These are phyloP conservation scores for Cryptococcus floricola DNA, from an alignment of 1,284 basidiomycete species.

Conservation along the genomic window DNA sequence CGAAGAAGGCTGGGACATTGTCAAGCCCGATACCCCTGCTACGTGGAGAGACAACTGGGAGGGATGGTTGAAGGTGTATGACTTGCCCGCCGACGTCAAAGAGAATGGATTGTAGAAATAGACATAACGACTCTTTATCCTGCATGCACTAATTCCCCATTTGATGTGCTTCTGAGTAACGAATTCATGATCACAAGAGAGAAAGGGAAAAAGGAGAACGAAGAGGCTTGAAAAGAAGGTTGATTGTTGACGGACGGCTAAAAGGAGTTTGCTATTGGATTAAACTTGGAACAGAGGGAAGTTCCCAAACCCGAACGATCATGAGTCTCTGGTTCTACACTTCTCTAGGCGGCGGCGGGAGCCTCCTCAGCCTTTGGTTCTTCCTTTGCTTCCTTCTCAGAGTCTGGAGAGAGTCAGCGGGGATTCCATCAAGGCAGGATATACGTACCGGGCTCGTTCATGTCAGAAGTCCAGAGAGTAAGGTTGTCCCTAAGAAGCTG, in stretches of 20 bases:
- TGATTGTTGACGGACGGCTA: too few species aligned
- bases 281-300: background rate
- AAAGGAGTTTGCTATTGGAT: background rate
- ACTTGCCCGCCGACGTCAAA: slow-evolving; percentile 3
- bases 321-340: background rate
- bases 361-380: background rate
- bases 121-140: background rate
- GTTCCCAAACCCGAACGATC: background rate
- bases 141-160: too few species aligned
- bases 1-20: slow-evolving; percentile 69
- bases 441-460: slow-evolving; percentile 54
- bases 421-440: background rate
- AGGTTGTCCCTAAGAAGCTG: slow-evolving; percentile 98
- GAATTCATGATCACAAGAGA: background rate
- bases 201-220: background rate
- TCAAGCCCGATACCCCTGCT: slow-evolving; percentile 61
- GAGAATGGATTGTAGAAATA: background rate
- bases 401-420: too few species aligned
- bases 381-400: background rate
- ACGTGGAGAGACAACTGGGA: slow-evolving; percentile 74
- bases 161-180: background rate
- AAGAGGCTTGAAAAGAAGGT: background rate
- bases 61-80: slow-evolving; percentile 61
- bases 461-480: slow-evolving; percentile 96
- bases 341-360: background rate